Evolutionary conservation across 2,329 filamentous ascomycete genomes (phyloP), one percentile per base, ranked within the genome.

Genomic region (Cladosporium sp.): DNA sequence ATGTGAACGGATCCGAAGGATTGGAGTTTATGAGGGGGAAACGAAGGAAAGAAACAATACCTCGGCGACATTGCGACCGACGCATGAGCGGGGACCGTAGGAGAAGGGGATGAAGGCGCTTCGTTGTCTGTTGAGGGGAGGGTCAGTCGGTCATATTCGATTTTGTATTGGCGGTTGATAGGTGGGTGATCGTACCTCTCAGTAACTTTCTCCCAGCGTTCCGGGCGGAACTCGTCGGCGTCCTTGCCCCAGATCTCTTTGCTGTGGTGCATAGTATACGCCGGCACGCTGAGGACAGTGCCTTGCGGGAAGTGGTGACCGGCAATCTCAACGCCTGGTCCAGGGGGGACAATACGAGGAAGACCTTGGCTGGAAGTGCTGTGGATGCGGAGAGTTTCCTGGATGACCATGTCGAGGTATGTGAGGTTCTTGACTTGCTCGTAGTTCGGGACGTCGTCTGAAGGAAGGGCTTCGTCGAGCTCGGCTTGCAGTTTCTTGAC

Each of bases 341-440:
- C 84, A 0, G 76, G 68, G 0, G 91, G 89, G 1, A 95, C 81
- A 62, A 86, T 76, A 2, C 91, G 86, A 0, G 91, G 91, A 0
- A 96, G 86, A 2, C 91, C 91, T 62, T 96, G 88, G 10, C 89
- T 88, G 0, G 90, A 94, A 5, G 91, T 96, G 57, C 83, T 89
- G 78, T 96, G 91, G 73, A 90, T 87, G 50, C 91, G 89, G 70
- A 96, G 85, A 0, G 90, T 88, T 75, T 96, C 91, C 71, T 87
- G 86, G 74, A 96, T 87, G 25, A 92, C 86, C 65, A 80, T 80
- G 64, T 86, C 80, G 5, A 96, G 80, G 69, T 95, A 96, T 1
- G 85, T 83, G 20, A 96, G 79, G 59, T 91, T 84, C 65, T 84
- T 85, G 58, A 96, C 85, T 71, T 85, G 82, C 0, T 88, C 85